Percentiles rank a stretch among this genome's conserved stretches.
These are phyloP conservation scores for Pythium insidiosum DNA, from an alignment of 352 stramenopile genomes.

Conservation along the genomic window DNA sequence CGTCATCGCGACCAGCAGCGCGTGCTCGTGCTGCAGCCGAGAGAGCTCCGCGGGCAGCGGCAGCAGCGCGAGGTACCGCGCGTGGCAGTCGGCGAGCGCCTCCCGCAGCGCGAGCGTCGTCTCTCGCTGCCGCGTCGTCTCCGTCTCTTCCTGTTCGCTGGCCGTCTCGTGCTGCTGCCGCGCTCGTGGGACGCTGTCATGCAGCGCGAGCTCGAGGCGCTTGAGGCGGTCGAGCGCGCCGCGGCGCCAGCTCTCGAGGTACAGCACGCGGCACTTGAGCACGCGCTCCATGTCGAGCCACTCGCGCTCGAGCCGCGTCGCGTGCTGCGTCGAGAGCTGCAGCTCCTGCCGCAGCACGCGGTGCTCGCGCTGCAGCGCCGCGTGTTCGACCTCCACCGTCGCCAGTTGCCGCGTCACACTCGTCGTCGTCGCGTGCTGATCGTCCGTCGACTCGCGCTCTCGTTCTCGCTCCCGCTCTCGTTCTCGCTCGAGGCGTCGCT, in stretches of 20 bases:
- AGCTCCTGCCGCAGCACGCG: slow-evolving; percentile 26
- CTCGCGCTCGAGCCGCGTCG: slow-evolving; percentile 37
- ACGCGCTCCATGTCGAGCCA: slow-evolving; percentile 85
- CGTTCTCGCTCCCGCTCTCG: too few species aligned
- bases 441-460: slow-evolving; percentile 56
- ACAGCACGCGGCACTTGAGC: slow-evolving; percentile 84
- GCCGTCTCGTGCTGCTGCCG: slow-evolving; percentile 28
- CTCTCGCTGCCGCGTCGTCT: slow-evolving; percentile 30
- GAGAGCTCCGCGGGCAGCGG: slow-evolving; percentile 37
- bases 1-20: slow-evolving; percentile 31
- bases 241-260: slow-evolving; percentile 88
- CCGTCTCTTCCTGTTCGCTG: slow-evolving; percentile 23
- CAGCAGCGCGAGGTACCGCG: slow-evolving; percentile 39
- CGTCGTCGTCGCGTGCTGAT: slow-evolving; percentile 19
- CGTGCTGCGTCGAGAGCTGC: slow-evolving; percentile 17
- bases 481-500: slow-evolving; percentile 39
- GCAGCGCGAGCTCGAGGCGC: slow-evolving; percentile 49
- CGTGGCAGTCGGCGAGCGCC: slow-evolving; percentile 33
- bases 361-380: slow-evolving; percentile 25
- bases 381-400: slow-evolving; percentile 70
- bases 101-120: slow-evolving; percentile 27
- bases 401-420: slow-evolving; percentile 52
- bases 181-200: slow-evolving; percentile 34
- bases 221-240: slow-evolving; percentile 54
- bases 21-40: slow-evolving; percentile 35